Base-by-base conservation (phyloP, 2,329 filamentous ascomycete genomes). In the Pseudonectria buxi region DNA sequence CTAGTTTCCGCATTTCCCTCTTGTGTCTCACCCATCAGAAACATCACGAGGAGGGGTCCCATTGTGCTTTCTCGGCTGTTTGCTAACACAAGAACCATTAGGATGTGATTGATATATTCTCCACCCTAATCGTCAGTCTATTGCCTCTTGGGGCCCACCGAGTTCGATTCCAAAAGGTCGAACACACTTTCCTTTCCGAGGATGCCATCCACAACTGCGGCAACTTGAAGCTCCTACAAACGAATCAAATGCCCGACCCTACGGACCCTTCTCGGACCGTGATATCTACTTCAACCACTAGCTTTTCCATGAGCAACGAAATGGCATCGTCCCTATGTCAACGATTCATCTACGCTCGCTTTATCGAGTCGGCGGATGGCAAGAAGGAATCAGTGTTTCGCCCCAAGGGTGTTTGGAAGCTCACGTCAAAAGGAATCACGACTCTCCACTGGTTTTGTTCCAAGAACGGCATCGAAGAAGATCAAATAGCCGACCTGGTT, bases 261-360 rank as follows among this genome's bases (percentile, higher is more conserved):
- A 95, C 95, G 62, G 90, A 96, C 54, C 85, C 89, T 1, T 87
- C 86, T 13, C 78, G 90, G 47, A 95, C 95, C 50, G 90, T 98
- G 27, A 95, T 90, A 2, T 96, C 90, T 0, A 98, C 90, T 0
- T 96, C 92, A 0, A 96, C 90, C 0, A 96, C 92, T 1, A 96
- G 90, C 3, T 98, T 96, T 60, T 95, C 90, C 41, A 98, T 98
- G 90, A 90, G 90, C 33, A 92, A 89, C 62, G 90, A 95, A 57
- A 96, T 96, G 89, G 90, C 92, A 24, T 78, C 88, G 37, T 92
- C 87, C 3, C 88, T 95, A 38, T 96, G 90, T 61, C 86, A 94
- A 58, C 81, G 89, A 28, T 96, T 96, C 52, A 74, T 95, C 41
- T 90, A 96, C 53, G 90, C 90, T 35, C 78, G 90, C 38, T 94